Conservation (phyloP, 345 rosid genomes). For the Pseudoturritis turrita region DNA sequence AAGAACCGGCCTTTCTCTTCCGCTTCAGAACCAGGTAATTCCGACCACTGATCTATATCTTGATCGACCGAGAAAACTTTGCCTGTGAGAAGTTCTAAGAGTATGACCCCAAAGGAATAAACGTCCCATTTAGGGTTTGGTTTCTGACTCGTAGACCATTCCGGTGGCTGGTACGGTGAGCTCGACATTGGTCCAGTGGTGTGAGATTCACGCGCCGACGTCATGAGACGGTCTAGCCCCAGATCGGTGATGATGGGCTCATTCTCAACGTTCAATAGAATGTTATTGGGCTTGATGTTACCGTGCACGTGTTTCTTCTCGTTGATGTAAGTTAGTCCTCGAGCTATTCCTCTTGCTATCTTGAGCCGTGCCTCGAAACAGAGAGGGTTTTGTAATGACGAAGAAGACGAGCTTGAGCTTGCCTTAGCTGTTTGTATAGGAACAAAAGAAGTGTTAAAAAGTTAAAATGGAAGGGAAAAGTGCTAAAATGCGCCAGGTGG, state of each 20-base stretch:
- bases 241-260: conserved; percentile 67
- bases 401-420: conserved; percentile 32
- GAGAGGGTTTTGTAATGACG: conserved; percentile 47
- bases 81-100: conserved; percentile 76
- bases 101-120: conserved; percentile 62
- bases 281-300: conserved; percentile 70
- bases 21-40: conserved; percentile 17
- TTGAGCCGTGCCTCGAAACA: conserved; percentile 56
- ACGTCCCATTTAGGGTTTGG: conserved; percentile 82
- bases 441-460: neutral
- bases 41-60: conserved; percentile 53
- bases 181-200: conserved; percentile 2
- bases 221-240: conserved; percentile 57
- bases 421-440: conserved; percentile 21
- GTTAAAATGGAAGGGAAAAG: neutral
- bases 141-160: conserved; percentile 49
- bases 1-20: conserved; percentile 52
- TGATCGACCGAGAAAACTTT: conserved; percentile 43
- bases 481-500: neutral
- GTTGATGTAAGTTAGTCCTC: conserved; percentile 68
- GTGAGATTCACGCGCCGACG: neutral
- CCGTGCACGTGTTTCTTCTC: conserved; percentile 86
- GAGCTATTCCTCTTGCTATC: conserved; percentile 78
- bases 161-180: conserved; percentile 68
- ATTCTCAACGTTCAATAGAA: conserved; percentile 55